phyloP scores from a whole-genome alignment of 2,329 filamentous ascomycete genomes.

The Neurospora crassa region DNA sequence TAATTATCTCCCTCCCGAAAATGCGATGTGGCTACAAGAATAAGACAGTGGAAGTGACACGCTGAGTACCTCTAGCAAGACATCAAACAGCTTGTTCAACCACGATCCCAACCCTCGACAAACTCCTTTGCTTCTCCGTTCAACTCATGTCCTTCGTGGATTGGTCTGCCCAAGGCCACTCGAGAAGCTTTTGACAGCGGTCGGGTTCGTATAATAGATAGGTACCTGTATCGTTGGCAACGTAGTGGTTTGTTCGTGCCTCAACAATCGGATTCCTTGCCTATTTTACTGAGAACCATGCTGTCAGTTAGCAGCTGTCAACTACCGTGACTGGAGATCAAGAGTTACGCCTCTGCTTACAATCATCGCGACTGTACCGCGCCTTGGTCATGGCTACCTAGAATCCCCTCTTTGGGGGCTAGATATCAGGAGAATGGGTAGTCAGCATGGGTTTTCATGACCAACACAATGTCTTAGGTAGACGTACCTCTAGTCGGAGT shows the following conservation, averaged over 20 bases:
- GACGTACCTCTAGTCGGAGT: neutral
- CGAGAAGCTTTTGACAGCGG: too few relatives aligned
- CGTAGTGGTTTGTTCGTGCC: neutral
- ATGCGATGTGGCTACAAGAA: neutral
- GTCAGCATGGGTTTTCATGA: too few relatives aligned
- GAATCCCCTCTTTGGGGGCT: too few relatives aligned
- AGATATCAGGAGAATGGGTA: too few relatives aligned
- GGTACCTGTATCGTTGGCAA: too few relatives aligned
- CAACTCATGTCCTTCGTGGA: neutral
- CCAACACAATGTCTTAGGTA: too few relatives aligned
- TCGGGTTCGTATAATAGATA: neutral
- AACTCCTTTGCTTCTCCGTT: neutral
- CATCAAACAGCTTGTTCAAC: neutral
- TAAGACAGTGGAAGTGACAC: neutral
- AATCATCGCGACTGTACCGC: neutral
- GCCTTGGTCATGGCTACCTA: neutral
- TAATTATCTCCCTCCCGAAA: neutral
- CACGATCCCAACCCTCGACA: neutral
- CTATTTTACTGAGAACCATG: neutral
- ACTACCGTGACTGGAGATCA: too few relatives aligned
- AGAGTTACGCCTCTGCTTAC: too few relatives aligned
- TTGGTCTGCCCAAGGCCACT: neutral
- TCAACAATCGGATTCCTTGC: neutral
- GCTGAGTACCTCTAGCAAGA: neutral
- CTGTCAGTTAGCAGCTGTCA: neutral